Percentiles rank a stretch among this genome's conserved stretches.
Conservation (phyloP, 441 rosid genomes). For the Rhodomyrtus psidioides region DNA sequence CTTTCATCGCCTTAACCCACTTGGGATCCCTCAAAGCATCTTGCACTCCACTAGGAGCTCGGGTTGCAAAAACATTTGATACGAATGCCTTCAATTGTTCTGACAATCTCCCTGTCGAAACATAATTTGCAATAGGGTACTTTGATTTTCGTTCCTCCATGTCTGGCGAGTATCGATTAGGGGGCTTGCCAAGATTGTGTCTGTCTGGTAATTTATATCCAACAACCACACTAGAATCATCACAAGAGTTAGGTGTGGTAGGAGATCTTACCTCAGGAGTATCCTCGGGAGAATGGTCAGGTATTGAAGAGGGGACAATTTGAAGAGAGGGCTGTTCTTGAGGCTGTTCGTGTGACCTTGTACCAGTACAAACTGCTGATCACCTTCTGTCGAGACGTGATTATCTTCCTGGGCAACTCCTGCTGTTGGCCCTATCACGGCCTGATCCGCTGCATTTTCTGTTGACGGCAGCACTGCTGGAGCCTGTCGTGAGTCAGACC, state of each 20-base stretch:
- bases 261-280: too few relatives aligned
- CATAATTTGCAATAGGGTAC: neutral
- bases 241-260: too few relatives aligned
- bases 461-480: neutral
- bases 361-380: too few relatives aligned
- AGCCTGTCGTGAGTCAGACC: neutral
- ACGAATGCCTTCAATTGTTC: neutral
- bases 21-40: neutral
- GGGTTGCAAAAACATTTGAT: too few relatives aligned
- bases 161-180: neutral
- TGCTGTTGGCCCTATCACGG: accelerated
- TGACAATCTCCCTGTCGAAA: neutral
- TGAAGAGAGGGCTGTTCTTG: too few relatives aligned
- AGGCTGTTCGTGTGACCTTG: too few relatives aligned
- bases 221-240: too few relatives aligned
- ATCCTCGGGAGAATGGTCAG: too few relatives aligned
- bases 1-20: neutral
- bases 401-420: accelerated
- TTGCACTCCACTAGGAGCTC: neutral
- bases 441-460: neutral
- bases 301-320: too few relatives aligned
- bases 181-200: neutral
- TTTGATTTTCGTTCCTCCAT: neutral
- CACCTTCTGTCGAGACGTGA: too few relatives aligned
- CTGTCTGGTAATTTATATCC: too few relatives aligned